Conservation (phyloP, 495 filamentous ascomycete species). For the Neurospora cerealis region DNA sequence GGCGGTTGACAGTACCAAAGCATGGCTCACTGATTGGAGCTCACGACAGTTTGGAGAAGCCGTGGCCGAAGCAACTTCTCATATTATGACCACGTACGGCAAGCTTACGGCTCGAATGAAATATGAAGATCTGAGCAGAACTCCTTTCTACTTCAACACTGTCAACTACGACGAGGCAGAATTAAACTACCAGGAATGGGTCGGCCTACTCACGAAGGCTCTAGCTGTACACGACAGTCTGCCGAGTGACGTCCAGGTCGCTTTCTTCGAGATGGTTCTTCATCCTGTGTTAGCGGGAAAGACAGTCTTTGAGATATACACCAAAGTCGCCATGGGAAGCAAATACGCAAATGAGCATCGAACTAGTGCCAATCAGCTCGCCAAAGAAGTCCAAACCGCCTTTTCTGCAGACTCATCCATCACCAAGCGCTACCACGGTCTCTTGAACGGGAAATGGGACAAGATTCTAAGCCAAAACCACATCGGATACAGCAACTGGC, state of each 20-base stretch:
- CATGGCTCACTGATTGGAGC: constrained; percentile 43
- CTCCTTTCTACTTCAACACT: constrained; percentile 43
- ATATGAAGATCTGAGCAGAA: constrained; percentile 46
- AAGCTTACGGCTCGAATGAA: constrained; percentile 47
- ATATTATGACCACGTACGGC: constrained; percentile 46
- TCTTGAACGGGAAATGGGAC: constrained; percentile 54
- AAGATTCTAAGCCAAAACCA: constrained; percentile 31
- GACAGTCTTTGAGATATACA: constrained; percentile 24
- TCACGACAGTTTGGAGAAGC: constrained; percentile 15
- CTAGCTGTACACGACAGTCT: constrained; percentile 38
- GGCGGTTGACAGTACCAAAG: constrained; percentile 31
- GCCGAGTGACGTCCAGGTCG: constrained; percentile 21
- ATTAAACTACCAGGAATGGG: constrained; percentile 45
- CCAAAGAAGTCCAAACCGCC: constrained; percentile 37
- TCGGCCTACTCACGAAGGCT: constrained; percentile 34
- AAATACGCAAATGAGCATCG: constrained; percentile 17
- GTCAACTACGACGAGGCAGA: constrained; percentile 58
- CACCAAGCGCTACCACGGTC: constrained; percentile 43
- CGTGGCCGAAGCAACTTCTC: constrained; percentile 29
- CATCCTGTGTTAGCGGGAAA: constrained; percentile 50
- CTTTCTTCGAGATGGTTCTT: constrained; percentile 54
- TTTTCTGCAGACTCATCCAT: constrained; percentile 47
- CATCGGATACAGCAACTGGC: constrained; percentile 34
- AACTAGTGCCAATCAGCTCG: constrained; percentile 33
- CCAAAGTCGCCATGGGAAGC: constrained; percentile 16